Conservation (phyloP, 495 filamentous ascomycete genomes). For the Xylaria longipes region DNA sequence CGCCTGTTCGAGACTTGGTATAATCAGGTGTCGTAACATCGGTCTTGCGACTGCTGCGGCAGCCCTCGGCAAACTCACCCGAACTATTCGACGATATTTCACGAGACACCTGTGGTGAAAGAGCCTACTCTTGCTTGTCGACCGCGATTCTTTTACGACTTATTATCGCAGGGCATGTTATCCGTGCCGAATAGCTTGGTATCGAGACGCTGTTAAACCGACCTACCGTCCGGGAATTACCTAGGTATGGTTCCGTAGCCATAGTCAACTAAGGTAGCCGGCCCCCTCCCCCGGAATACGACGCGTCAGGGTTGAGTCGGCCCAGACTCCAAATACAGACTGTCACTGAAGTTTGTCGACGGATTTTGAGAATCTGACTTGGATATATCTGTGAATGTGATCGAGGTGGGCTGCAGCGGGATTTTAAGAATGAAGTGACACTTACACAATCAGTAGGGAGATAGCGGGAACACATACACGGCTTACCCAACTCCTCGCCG, state of each 20-base stretch:
- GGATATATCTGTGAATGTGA: background rate
- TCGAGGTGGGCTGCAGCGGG: background rate
- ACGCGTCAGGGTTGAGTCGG: background rate
- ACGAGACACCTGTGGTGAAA: background rate
- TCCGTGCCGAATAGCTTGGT: background rate
- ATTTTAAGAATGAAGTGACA: background rate
- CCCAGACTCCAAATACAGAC: background rate
- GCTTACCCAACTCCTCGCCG: background rate
- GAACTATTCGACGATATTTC: background rate
- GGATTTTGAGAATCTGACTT: slow-evolving; percentile 2
- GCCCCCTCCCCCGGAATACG: background rate
- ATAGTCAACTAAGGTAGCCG: slow-evolving; percentile 14
- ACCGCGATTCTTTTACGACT: slow-evolving; percentile 2
- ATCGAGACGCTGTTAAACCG: background rate
- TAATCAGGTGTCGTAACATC: background rate
- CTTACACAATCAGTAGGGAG: slow-evolving; percentile 15
- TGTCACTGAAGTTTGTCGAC: background rate
- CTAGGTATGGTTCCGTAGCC: slow-evolving; percentile 14
- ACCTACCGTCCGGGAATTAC: slow-evolving; percentile 3
- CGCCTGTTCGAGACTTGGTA: slow-evolving; percentile 9
- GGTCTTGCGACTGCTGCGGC: background rate
- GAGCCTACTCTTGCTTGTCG: background rate
- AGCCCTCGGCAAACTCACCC: slow-evolving; percentile 11
- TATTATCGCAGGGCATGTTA: background rate
- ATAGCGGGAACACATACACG: background rate